phyloP scores from a whole-genome alignment of 2,329 filamentous ascomycete genomes.

The Delphinella strobiligena region DNA sequence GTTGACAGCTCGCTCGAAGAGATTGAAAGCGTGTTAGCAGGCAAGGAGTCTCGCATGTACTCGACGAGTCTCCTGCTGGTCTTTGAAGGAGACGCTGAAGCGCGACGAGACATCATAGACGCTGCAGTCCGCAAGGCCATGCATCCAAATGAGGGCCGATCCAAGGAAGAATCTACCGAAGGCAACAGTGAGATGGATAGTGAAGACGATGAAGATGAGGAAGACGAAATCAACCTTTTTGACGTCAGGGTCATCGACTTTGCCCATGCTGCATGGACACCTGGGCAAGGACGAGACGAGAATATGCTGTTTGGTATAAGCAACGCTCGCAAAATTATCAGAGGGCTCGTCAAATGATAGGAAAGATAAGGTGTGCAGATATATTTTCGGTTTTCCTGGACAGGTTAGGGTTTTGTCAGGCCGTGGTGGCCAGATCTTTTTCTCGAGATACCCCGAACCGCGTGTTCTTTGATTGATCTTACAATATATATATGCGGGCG shows the following conservation, averaged over 20 bases:
- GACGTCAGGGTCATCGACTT: constrained; percentile 90
- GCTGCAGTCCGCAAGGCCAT: constrained; percentile 1
- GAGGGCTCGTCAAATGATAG: constrained; percentile 40
- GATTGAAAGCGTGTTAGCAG: constrained; percentile 44
- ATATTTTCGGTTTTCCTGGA: too few species aligned
- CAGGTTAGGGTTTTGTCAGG: neutral
- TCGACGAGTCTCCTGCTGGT: constrained; percentile 52
- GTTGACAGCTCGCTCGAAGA: constrained; percentile 34
- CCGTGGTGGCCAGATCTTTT: neutral
- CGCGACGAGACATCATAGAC: constrained; percentile 26
- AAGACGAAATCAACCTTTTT: constrained; percentile 52
- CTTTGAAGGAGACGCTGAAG: constrained; percentile 51
- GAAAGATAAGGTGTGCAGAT: too few species aligned
- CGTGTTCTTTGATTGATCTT: neutral
- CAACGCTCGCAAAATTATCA: constrained; percentile 59
- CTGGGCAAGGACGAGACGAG: constrained; percentile 73
- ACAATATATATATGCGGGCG: too few species aligned
- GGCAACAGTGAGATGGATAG: constrained; percentile 33
- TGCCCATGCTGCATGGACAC: constrained; percentile 78
- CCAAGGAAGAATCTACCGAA: constrained; percentile 29
- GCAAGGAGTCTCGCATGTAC: constrained; percentile 56
- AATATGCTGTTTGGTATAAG: constrained; percentile 66
- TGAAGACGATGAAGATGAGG: constrained; percentile 39
- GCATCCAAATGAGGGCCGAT: constrained; percentile 9
- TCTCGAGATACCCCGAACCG: neutral